Percentiles rank a stretch among this genome's conserved stretches.
These are phyloP conservation scores for Microsporum ferrugineum DNA, from an alignment of 2,329 filamentous ascomycete species.

Conservation along the genomic window DNA sequence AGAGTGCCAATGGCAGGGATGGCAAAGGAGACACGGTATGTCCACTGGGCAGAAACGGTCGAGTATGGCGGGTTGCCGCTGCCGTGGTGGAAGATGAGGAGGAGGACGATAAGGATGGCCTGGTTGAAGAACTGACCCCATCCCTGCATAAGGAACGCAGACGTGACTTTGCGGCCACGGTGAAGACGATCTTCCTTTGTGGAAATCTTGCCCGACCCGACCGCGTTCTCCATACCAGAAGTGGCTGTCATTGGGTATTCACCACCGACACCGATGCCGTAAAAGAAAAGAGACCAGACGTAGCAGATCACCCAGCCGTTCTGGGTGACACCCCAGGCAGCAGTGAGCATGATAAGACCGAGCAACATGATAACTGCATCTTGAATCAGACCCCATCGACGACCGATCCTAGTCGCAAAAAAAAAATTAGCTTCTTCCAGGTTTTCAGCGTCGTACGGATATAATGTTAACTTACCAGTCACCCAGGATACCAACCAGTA, in stretches of 20 bases:
- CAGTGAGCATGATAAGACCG: conserved; percentile 81
- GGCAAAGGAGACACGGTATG: conserved; percentile 84
- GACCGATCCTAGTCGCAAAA: conserved; percentile 55
- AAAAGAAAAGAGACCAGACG: conserved; percentile 87
- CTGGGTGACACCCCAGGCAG: conserved; percentile 73
- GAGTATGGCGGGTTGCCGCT: conserved; percentile 67
- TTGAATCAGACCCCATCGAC: conserved; percentile 90
- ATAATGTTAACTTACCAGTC: conserved; percentile 42
- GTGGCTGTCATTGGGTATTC: conserved; percentile 97
- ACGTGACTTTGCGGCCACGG: conserved; percentile 89
- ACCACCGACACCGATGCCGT: conserved; percentile 56
- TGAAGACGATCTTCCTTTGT: conserved; percentile 88
- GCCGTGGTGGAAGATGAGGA: conserved; percentile 80
- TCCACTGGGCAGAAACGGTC: conserved; percentile 67
- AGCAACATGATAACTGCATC: conserved; percentile 91
- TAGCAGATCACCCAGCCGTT: conserved; percentile 98
- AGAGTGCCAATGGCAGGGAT: conserved; percentile 81
- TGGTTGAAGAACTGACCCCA: conserved; percentile 97
- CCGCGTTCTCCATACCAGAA: conserved; percentile 83
- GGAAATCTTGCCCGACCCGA: conserved; percentile 74
- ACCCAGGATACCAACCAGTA: conserved; percentile 69
- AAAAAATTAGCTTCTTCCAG: not conserved
- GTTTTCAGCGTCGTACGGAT: not conserved
- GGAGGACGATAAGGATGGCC: conserved; percentile 70
- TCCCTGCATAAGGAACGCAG: conserved; percentile 94